Evolutionary conservation across 371 early-diverging fungal species (phyloP), one percentile per base, ranked within the genome.

Genomic region (Rhizopus delemar): DNA sequence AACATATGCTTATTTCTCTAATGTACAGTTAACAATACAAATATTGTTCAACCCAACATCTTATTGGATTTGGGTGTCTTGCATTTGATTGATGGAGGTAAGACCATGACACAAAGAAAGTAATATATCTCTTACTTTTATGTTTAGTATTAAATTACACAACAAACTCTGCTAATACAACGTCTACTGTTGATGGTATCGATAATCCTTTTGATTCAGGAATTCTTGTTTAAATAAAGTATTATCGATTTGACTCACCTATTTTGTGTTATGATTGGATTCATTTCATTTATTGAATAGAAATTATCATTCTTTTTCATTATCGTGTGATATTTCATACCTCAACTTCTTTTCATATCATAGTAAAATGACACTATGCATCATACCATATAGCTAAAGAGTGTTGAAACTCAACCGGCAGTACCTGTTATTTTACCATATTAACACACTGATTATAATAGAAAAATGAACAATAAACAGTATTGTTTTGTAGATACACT

Each of bases 61-160:
- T 39, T 81, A 8, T 51, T 66, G 8, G 59, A 75, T 57, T 73
- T 72, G 51, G 82, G 82, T 32, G 82, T 81, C 0, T 59, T 81
- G 43, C 82, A 81, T 50, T 41, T 77, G 29, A 81, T 81, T 43
- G 63, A 63, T 54, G 46, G 59, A 33, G 41, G 63, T 63, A 58
- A 50, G 57, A 43, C 5, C 15, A 6, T 43, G 15, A n/a, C 3
- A 12, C 2, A 43, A 15, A 43, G 7, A 13, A 5, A 53, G 4
- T 5, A 15, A 56, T 7, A 50, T 2, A 13, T 6, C 22, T 4
- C 6, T 39, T 4, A 2, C 34, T 8, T 46, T 12, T 33, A 6
- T 31, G 3, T 16, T 1, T 29, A 41, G 41, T 35, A 9, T 49
- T 57, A 41, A 16, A 31, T 5, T 58, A 31, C 45, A 33, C 16